A percentile compares a stretch with the other conserved stretches of the same genome.
Evolutionary conservation across 1,284 basidiomycete genomes (phyloP).

Genomic region (Xanthoconium separans): DNA sequence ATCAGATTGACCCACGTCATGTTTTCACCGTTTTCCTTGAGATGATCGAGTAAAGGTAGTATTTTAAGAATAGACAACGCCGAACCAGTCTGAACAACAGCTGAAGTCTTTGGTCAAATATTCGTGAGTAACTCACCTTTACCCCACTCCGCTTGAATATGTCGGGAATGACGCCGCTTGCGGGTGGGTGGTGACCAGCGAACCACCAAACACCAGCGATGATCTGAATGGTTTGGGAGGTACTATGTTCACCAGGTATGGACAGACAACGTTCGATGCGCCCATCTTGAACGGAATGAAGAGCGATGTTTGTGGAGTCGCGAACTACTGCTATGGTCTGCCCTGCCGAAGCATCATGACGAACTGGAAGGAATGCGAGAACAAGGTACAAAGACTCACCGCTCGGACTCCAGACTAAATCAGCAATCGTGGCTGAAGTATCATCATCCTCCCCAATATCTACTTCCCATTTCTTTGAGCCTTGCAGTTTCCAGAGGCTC

Average conservation of each 20-base stretch:
- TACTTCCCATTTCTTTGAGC: constrained; percentile 77
- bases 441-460: constrained; percentile 51
- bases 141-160: constrained; percentile 67
- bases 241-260: constrained; percentile 28
- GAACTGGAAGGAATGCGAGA: constrained; percentile 2
- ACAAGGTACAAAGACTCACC: constrained; percentile 43
- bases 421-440: constrained; percentile 49
- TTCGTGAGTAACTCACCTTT: constrained; percentile 47
- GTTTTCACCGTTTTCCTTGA: constrained; percentile 62
- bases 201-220: constrained; percentile 73
- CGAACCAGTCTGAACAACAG: constrained; percentile 61
- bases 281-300: constrained; percentile 78
- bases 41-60: constrained; percentile 66
- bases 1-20: constrained; percentile 48
- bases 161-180: constrained; percentile 58
- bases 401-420: constrained; percentile 77
- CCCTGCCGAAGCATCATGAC: constrained; percentile 41
- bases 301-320: constrained; percentile 61
- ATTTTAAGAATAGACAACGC: constrained; percentile 66
- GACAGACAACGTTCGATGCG: constrained; percentile 47
- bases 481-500: constrained; percentile 77
- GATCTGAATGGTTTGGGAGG: constrained; percentile 16
- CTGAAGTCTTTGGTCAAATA: constrained; percentile 3
- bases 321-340: constrained; percentile 72
- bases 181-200: constrained; percentile 42